These are phyloP conservation scores for Bacidia gigantensis DNA, from an alignment of 495 filamentous ascomycete genomes.

Conservation along the genomic window DNA sequence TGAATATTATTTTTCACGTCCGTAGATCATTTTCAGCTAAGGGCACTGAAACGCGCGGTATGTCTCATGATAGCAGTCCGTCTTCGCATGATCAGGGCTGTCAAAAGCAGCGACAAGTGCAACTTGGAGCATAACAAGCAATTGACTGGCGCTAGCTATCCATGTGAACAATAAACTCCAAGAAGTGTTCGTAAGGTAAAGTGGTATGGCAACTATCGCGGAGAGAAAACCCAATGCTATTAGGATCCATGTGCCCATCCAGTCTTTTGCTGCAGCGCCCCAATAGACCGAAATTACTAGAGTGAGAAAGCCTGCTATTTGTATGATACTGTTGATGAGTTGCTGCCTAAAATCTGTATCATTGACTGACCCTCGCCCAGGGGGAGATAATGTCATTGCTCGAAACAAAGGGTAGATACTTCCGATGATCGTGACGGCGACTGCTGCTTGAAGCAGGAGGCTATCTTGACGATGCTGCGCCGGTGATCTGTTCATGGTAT, in stretches of 20 bases:
- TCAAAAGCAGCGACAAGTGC: slow-evolving; percentile 1
- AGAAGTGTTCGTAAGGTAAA: neutral
- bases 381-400: neutral
- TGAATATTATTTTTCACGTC: too few relatives aligned
- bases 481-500: neutral
- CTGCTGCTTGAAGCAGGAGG: neutral
- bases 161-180: neutral
- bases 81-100: neutral
- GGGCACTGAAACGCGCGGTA: too few relatives aligned
- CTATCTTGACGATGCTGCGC: neutral
- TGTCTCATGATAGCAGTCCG: too few relatives aligned
- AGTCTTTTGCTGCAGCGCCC: neutral
- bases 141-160: neutral
- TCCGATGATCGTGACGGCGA: neutral
- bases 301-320: neutral
- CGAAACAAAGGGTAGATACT: neutral
- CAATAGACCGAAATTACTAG: neutral
- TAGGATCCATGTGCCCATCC: neutral
- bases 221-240: neutral
- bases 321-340: neutral
- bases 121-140: slow-evolving; percentile 1
- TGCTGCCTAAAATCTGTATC: neutral
- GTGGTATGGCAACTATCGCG: neutral
- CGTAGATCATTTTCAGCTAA: too few relatives aligned
- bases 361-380: neutral